Percentiles rank a stretch among this genome's conserved stretches.
Conservation (phyloP, 768 basidiomycete species). For the Scleroderma citrinum region DNA sequence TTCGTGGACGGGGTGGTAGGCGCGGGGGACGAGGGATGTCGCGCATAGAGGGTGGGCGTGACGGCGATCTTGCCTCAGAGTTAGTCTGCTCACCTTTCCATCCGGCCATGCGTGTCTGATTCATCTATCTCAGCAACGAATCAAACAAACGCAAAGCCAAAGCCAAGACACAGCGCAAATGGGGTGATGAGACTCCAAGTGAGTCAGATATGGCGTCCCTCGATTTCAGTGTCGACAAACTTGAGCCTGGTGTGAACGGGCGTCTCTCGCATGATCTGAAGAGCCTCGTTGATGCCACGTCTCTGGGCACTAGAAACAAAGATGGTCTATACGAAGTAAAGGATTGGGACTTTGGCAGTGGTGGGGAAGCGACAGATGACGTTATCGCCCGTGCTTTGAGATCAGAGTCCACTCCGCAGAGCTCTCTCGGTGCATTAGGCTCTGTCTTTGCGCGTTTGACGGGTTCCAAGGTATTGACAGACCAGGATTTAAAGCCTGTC, state of each 20-base stretch:
- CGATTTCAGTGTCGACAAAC: constrained; percentile 73
- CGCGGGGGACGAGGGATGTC: constrained; percentile 45
- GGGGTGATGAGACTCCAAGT: constrained; percentile 78
- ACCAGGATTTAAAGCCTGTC: constrained; percentile 81
- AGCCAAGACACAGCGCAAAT: constrained; percentile 78
- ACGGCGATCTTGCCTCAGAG: constrained; percentile 64
- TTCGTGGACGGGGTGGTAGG: constrained; percentile 69
- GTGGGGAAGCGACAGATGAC: constrained; percentile 40
- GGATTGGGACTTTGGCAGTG: constrained; percentile 76
- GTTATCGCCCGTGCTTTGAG: constrained; percentile 58
- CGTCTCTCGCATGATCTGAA: constrained; percentile 45
- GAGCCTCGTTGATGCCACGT: constrained; percentile 60
- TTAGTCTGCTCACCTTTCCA: constrained; percentile 31
- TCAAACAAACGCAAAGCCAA: constrained; percentile 57
- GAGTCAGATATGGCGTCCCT: constrained; percentile 90
- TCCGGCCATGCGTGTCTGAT: neutral
- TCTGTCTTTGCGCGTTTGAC: constrained; percentile 82
- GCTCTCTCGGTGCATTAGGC: constrained; percentile 60
- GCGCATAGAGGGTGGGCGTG: constrained; percentile 42
- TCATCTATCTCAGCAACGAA: constrained; percentile 41
- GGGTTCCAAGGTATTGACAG: constrained; percentile 75
- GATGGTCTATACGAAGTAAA: constrained; percentile 73
- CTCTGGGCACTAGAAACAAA: constrained; percentile 68
- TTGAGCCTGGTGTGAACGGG: constrained; percentile 28
- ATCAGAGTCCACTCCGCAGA: constrained; percentile 32